Evolutionary conservation across 2,329 filamentous ascomycete genomes (phyloP), one percentile per base, ranked within the genome.

Genomic region (Xylariaceae sp.): DNA sequence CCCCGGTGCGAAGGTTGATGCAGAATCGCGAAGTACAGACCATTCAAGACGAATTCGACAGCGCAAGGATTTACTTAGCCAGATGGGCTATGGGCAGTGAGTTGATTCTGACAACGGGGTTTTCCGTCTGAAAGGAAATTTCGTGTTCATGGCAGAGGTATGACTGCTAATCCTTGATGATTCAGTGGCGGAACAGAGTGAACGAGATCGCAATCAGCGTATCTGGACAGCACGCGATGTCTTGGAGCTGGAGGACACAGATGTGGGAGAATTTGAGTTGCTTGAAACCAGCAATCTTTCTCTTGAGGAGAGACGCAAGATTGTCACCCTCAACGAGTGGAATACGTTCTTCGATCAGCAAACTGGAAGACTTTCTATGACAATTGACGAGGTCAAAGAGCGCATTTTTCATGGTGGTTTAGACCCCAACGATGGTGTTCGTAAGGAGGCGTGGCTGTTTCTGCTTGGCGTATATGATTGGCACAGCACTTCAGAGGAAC

Each of bases 71-170:
- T 45, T 98, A 98, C 60, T 74, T 98, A 30, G 93, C 93, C 17
- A 78, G 93, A 49, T 98, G 93, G 93, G 93, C 93, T 2, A 97
- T 98, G 93, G 89, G 89, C 7, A 95, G n/a, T n/a, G n/a, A n/a
- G n/a, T n/a, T n/a, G n/a, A n/a, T n/a, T n/a, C n/a, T n/a, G n/a
- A n/a, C n/a, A n/a, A n/a, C n/a, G n/a, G n/a, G n/a, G n/a, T n/a
- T n/a, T n/a, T n/a, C n/a, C n/a, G n/a, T n/a, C n/a, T n/a, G n/a
- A n/a, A n/a, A n/a, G n/a, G n/a, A n/a, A n/a, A n/a, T n/a, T n/a
- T n/a, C n/a, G n/a, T n/a, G n/a, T n/a, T n/a, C n/a, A n/a, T n/a
- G n/a, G n/a, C n/a, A n/a, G n/a, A n/a, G n/a, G n/a, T n/a, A n/a
- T n/a, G n/a, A n/a, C n/a, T n/a, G n/a, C n/a, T n/a, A n/a, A n/a